phyloP scores from a whole-genome alignment of 2,329 filamentous ascomycete species.

The Fusarium torulosum region DNA sequence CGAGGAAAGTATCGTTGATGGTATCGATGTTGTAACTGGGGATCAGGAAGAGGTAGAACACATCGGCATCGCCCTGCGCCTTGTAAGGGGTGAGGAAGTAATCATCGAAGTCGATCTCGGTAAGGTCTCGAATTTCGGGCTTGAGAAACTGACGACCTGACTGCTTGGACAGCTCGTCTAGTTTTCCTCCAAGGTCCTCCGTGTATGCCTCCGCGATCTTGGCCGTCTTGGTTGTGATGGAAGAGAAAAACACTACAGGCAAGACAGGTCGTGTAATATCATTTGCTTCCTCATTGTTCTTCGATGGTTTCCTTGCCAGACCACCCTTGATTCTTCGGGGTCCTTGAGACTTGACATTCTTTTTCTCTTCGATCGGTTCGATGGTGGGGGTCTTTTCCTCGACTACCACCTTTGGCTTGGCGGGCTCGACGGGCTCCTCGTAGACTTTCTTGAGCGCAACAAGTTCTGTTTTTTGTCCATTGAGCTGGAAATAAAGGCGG shows the following conservation, averaged over 20 bases:
- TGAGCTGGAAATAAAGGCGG: slow-evolving; percentile 59
- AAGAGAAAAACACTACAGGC: slow-evolving; percentile 88
- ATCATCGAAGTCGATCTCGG: slow-evolving; percentile 91
- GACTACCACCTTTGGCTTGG: slow-evolving; percentile 20
- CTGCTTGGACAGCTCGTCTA: slow-evolving; percentile 62
- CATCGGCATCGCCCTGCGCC: slow-evolving; percentile 64
- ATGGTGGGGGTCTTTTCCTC: slow-evolving; percentile 37
- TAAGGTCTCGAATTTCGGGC: slow-evolving; percentile 79
- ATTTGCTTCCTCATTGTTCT: slow-evolving; percentile 43
- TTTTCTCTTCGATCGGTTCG: slow-evolving; percentile 46
- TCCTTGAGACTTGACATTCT: slow-evolving; percentile 53
- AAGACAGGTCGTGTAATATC: slow-evolving; percentile 68
- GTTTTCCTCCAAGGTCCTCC: slow-evolving; percentile 64
- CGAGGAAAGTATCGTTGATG: slow-evolving; percentile 86
- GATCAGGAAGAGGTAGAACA: slow-evolving; percentile 86
- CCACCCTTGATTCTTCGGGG: slow-evolving; percentile 65
- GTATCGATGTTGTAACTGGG: slow-evolving; percentile 97
- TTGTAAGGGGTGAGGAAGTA: slow-evolving; percentile 86
- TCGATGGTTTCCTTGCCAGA: slow-evolving; percentile 50
- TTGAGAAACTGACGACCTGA: slow-evolving; percentile 59
- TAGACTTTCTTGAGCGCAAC: slow-evolving; percentile 56
- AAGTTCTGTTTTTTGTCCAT: slow-evolving; percentile 52
- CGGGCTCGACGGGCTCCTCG: slow-evolving; percentile 34
- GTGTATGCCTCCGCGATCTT: slow-evolving; percentile 75
- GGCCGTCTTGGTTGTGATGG: slow-evolving; percentile 86